A percentile compares a stretch with the other conserved stretches of the same genome.
These are phyloP conservation scores for Delonix regia DNA, from an alignment of 306 rosid species.

Conservation along the genomic window DNA sequence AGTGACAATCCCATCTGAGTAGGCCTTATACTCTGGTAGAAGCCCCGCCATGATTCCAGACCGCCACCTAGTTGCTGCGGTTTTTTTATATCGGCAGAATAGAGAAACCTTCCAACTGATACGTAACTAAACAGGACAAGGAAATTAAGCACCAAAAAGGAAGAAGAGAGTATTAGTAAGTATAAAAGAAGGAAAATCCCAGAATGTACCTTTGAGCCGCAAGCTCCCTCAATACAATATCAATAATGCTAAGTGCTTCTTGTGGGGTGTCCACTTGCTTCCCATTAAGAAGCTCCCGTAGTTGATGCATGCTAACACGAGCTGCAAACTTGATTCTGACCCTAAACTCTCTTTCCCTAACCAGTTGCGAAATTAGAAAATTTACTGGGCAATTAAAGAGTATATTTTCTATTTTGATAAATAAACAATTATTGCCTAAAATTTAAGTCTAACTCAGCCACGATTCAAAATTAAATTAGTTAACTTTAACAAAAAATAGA, in stretches of 20 bases:
- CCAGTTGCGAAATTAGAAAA: constrained; percentile 13
- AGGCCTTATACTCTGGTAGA: constrained; percentile 61
- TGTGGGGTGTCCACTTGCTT: constrained; percentile 48
- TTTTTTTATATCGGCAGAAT: constrained; percentile 49
- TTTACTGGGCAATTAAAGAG: neutral
- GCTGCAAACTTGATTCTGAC: constrained; percentile 47
- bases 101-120: constrained; percentile 51
- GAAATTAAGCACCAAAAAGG: constrained; percentile 19
- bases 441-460: neutral
- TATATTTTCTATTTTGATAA: neutral
- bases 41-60: constrained; percentile 60
- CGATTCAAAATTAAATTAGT: neutral
- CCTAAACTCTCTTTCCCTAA: constrained; percentile 46
- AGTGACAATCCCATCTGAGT: constrained; percentile 63
- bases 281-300: constrained; percentile 53
- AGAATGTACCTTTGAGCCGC: constrained; percentile 49
- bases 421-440: neutral
- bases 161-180: constrained; percentile 7
- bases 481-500: neutral
- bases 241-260: constrained; percentile 51
- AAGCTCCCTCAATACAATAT: constrained; percentile 52
- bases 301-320: constrained; percentile 48
- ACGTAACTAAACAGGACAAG: constrained; percentile 40
- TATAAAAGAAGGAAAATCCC: neutral
- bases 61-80: constrained; percentile 56